These are phyloP conservation scores for Solanum rostratum DNA, from an alignment of 257 asterid genomes.

Conservation along the genomic window DNA sequence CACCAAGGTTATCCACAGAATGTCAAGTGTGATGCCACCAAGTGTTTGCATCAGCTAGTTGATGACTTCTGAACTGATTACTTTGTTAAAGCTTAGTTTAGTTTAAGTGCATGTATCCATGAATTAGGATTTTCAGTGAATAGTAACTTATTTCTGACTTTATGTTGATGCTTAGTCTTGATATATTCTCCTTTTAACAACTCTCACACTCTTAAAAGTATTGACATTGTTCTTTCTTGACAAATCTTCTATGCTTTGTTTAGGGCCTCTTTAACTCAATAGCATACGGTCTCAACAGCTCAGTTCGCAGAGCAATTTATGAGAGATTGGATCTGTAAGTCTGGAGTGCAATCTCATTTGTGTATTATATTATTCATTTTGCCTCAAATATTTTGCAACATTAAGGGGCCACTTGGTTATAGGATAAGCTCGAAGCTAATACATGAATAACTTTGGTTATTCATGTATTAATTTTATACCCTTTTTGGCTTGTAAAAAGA, in stretches of 20 bases:
- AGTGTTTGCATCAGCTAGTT: neutral
- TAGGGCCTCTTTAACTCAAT: constrained; percentile 96
- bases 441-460: no score
- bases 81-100: neutral
- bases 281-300: constrained; percentile 90
- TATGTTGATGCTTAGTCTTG: neutral
- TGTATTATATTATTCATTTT: neutral
- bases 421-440: no score
- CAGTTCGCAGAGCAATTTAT: constrained; percentile 77
- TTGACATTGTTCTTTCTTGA: neutral
- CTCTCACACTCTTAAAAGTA: neutral
- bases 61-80: neutral
- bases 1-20: neutral
- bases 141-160: neutral
- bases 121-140: neutral
- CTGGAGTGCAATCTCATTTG: neutral
- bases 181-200: neutral
- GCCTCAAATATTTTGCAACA: neutral
- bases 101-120: neutral
- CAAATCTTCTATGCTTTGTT: constrained; percentile 1
- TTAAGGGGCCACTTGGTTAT: no score
- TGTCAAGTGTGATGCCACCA: neutral
- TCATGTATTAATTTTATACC: no score
- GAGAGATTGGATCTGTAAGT: constrained; percentile 94
- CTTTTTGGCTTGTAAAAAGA: no score